phyloP scores from a whole-genome alignment of 169 alveolate genomes.

The Babesia bovis region DNA sequence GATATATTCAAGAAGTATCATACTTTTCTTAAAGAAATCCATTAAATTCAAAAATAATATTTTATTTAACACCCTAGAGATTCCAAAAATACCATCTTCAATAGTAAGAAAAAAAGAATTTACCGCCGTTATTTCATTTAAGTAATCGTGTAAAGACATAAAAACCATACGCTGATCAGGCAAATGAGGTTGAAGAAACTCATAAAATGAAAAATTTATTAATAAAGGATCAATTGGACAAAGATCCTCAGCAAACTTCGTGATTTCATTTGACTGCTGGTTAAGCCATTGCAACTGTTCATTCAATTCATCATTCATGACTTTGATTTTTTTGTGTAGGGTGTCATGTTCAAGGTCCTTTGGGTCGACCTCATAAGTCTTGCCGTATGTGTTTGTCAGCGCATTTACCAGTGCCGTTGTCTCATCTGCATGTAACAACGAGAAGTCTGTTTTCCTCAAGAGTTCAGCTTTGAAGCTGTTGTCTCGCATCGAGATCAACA shows the following conservation, averaged over 20 bases:
- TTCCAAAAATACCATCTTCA: neutral
- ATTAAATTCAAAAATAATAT: too few relatives aligned
- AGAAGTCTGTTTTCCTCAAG: neutral
- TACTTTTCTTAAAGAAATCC: neutral
- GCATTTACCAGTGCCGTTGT: neutral
- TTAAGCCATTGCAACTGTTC: neutral
- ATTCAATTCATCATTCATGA: neutral
- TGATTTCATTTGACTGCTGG: neutral
- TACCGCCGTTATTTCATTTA: neutral
- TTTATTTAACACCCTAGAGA: neutral
- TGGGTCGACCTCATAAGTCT: neutral
- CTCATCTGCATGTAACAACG: neutral
- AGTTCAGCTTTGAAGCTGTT: neutral
- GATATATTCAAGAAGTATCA: neutral
- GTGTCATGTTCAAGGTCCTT: neutral
- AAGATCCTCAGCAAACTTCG: neutral
- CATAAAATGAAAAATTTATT: neutral
- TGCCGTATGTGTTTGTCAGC: neutral
- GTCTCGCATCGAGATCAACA: neutral
- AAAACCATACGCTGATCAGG: neutral
- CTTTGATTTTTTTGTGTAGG: neutral
- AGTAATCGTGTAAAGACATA: neutral
- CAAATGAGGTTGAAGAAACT: neutral
- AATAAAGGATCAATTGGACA: neutral
- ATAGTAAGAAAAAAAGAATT: neutral